A percentile compares a stretch with the other conserved stretches of the same genome.
Evolutionary conservation across 345 rosid genomes (phyloP).

Genomic region (Heritiera littoralis): DNA sequence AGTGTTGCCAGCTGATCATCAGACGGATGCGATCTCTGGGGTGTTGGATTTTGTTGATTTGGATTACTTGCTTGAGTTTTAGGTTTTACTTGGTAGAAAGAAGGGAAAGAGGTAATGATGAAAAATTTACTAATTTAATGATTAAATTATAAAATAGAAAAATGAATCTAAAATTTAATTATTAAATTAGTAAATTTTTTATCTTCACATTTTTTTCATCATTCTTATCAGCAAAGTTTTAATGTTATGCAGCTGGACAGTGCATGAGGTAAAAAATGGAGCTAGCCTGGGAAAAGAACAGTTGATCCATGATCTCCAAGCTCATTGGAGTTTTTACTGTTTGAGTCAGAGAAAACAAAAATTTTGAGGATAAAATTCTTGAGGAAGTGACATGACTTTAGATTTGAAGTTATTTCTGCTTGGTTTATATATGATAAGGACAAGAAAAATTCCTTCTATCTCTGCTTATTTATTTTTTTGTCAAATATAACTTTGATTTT

Average conservation of each 20-base stretch:
- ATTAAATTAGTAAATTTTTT: no score
- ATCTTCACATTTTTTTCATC: no score
- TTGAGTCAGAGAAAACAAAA: background rate
- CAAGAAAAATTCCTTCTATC: background rate
- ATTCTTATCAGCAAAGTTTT: no score
- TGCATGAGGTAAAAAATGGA: background rate
- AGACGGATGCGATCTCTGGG: slow-evolving; percentile 16
- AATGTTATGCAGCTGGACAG: no score
- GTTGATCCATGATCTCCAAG: background rate
- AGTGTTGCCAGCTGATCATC: slow-evolving; percentile 24
- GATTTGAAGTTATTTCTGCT: background rate
- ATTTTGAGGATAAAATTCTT: background rate
- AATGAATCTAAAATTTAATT: no score
- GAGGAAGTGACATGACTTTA: background rate
- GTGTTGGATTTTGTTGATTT: slow-evolving; percentile 19
- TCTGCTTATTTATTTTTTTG: no score
- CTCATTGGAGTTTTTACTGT: no score
- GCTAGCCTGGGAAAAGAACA: background rate
- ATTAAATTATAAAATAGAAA: no score
- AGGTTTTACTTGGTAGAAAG: no score
- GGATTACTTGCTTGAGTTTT: slow-evolving; percentile 5
- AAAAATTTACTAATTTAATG: no score
- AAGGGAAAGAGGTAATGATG: no score
- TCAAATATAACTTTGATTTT: no score
- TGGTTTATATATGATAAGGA: background rate